A percentile compares a stretch with the other conserved stretches of the same genome.
Evolutionary conservation across 805 yeast genomes (phyloP).

Genomic region (Lachancea dasiensis): DNA sequence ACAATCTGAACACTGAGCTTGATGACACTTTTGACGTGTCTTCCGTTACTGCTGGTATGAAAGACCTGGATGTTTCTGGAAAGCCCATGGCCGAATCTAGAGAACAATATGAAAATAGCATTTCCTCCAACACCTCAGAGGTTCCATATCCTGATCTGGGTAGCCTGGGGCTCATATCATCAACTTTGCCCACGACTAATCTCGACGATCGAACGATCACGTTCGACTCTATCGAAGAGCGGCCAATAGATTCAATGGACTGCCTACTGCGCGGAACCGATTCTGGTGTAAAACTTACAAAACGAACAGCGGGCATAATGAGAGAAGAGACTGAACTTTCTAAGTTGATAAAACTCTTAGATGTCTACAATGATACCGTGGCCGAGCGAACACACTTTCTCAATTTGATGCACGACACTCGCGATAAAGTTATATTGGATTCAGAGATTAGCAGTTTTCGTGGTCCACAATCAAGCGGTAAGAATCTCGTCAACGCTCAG

Average conservation of each 20-base stretch:
- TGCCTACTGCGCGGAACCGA: not conserved
- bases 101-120: not conserved
- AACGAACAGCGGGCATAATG: constrained; percentile 6
- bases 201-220: not conserved
- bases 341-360: constrained; percentile 17
- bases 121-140: not conserved
- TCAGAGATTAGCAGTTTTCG: constrained; percentile 17
- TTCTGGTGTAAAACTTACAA: not conserved
- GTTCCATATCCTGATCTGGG: not conserved
- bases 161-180: not conserved
- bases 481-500: constrained; percentile 4
- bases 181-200: too few relatives aligned
- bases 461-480: constrained; percentile 2
- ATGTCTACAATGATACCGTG: constrained; percentile 24
- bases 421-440: constrained; percentile 17
- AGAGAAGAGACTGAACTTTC: constrained; percentile 15
- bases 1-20: not conserved
- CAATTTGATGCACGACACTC: constrained; percentile 16
- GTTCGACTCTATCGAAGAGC: too few relatives aligned
- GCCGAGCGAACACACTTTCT: constrained; percentile 22
- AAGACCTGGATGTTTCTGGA: constrained; percentile 1
- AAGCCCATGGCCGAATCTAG: not conserved
- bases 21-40: constrained; percentile 8
- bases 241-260: too few relatives aligned
- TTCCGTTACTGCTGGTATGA: constrained; percentile 6